Conservation (phyloP, 1,139 yeast genomes). For the Kodamaea sp. region DNA sequence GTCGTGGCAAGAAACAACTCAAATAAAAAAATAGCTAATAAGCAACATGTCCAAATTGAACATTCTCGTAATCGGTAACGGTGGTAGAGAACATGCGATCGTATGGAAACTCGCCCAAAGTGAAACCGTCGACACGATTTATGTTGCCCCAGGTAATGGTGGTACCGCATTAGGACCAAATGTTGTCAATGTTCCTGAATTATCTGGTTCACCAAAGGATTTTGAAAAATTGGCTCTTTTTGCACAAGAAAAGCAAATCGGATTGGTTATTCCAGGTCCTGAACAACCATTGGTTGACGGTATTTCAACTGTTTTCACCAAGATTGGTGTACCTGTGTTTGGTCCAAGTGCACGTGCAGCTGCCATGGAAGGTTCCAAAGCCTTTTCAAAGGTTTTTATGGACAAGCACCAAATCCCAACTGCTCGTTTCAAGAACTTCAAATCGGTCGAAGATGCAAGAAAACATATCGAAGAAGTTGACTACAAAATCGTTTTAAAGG, state of each 20-base stretch:
- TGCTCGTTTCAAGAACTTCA: constrained; percentile 82
- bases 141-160: constrained; percentile 96
- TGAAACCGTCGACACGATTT: constrained; percentile 63
- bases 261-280: constrained; percentile 95
- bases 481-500: constrained; percentile 87
- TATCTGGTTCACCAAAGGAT: constrained; percentile 58
- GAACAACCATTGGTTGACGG: constrained; percentile 98
- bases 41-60: constrained; percentile 36
- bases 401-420: constrained; percentile 89
- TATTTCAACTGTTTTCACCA: constrained; percentile 61
- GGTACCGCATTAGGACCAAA: constrained; percentile 67
- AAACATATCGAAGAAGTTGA: constrained; percentile 59
- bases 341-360: constrained; percentile 95
- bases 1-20: no score
- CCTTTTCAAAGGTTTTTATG: constrained; percentile 94
- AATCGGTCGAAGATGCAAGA: constrained; percentile 69
- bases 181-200: constrained; percentile 67
- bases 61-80: constrained; percentile 88
- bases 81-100: constrained; percentile 98
- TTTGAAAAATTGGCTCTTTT: constrained; percentile 57
- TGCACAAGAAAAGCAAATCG: constrained; percentile 64
- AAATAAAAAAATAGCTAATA: neutral
- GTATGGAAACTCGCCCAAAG: constrained; percentile 90
- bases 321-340: constrained; percentile 89
- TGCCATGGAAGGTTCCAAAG: constrained; percentile 93